A percentile compares a stretch with the other conserved stretches of the same genome.
Conservation (phyloP, 768 basidiomycete species). For the Podaxis pistillaris region DNA sequence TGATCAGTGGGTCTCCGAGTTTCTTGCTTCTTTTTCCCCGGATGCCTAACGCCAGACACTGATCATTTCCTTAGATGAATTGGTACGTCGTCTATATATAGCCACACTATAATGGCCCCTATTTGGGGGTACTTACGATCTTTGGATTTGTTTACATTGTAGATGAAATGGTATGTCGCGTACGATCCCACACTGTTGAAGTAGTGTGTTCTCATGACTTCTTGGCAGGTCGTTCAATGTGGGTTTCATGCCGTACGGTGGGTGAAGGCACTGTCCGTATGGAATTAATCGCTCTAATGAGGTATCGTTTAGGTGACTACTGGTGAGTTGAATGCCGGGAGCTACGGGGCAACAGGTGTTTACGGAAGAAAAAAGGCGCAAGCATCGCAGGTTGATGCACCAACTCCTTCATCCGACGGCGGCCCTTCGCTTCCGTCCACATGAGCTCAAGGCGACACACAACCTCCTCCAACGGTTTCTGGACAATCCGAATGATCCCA, state of each 20-base stretch:
- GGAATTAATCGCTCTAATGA: not conserved
- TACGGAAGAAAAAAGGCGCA: slow-evolving; percentile 24
- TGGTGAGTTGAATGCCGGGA: slow-evolving; percentile 14
- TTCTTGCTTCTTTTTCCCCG: too few species aligned
- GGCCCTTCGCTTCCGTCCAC: slow-evolving; percentile 23
- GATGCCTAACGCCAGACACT: not conserved
- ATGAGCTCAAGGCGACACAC: slow-evolving; percentile 26
- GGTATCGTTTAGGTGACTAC: slow-evolving; percentile 17
- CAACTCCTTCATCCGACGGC: slow-evolving; percentile 29
- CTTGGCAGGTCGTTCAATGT: slow-evolving; percentile 26
- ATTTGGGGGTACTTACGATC: not conserved
- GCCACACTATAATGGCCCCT: too few species aligned
- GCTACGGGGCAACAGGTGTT: too few species aligned
- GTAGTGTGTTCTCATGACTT: too few species aligned
- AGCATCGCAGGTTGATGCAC: slow-evolving; percentile 29
- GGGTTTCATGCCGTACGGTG: slow-evolving; percentile 30
- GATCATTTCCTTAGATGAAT: not conserved
- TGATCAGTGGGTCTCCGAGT: slow-evolving; percentile 17
- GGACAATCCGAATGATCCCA: slow-evolving; percentile 20
- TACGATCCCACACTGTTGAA: too few species aligned
- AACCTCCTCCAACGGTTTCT: slow-evolving; percentile 28
- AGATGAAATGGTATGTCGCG: slow-evolving; percentile 10
- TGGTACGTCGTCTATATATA: slow-evolving; percentile 1
- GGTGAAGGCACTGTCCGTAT: slow-evolving; percentile 7
- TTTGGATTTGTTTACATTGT: not conserved